A percentile compares a stretch with the other conserved stretches of the same genome.
Evolutionary conservation across 2,329 filamentous ascomycete genomes (phyloP).

Genomic region (Botrytis fragariae): DNA sequence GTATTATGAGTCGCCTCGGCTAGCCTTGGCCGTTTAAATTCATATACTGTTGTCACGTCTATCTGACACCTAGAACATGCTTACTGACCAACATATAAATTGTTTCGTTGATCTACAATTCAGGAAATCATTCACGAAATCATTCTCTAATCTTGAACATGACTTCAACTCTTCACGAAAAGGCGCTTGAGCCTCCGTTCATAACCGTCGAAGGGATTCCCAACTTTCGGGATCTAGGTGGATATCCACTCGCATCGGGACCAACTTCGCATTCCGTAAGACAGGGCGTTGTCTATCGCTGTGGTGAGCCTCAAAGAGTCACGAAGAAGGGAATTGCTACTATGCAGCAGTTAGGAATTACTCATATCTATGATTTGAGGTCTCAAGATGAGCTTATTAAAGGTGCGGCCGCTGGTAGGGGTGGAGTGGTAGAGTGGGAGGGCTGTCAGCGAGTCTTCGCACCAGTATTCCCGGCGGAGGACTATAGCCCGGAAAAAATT

Average conservation of each 20-base stretch:
- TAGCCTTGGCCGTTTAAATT: not conserved
- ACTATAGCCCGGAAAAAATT: constrained; percentile 61
- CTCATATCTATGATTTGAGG: constrained; percentile 66
- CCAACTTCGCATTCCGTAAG: constrained; percentile 46
- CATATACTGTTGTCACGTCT: not conserved
- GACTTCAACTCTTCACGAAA: constrained; percentile 12
- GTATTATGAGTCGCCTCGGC: not conserved
- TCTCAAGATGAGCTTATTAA: constrained; percentile 57
- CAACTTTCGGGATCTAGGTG: constrained; percentile 69
- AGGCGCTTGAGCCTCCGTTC: constrained; percentile 46
- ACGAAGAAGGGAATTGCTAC: constrained; percentile 51
- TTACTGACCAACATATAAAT: not conserved
- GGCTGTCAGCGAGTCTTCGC: constrained; percentile 56
- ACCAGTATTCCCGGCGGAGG: constrained; percentile 62
- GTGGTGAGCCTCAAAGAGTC: constrained; percentile 62
- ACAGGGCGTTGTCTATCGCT: constrained; percentile 60
- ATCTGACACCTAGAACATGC: not conserved
- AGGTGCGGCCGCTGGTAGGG: constrained; percentile 38
- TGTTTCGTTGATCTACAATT: not conserved
- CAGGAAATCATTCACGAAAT: not conserved
- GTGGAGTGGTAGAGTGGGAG: constrained; percentile 47
- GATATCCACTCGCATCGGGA: constrained; percentile 47
- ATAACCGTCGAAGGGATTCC: constrained; percentile 54
- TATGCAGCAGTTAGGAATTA: constrained; percentile 58
- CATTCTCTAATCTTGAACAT: constrained; percentile 20